These are phyloP conservation scores for Xenosphaeropsis pyriputrescens DNA, from an alignment of 2,329 filamentous ascomycete species.

Conservation along the genomic window DNA sequence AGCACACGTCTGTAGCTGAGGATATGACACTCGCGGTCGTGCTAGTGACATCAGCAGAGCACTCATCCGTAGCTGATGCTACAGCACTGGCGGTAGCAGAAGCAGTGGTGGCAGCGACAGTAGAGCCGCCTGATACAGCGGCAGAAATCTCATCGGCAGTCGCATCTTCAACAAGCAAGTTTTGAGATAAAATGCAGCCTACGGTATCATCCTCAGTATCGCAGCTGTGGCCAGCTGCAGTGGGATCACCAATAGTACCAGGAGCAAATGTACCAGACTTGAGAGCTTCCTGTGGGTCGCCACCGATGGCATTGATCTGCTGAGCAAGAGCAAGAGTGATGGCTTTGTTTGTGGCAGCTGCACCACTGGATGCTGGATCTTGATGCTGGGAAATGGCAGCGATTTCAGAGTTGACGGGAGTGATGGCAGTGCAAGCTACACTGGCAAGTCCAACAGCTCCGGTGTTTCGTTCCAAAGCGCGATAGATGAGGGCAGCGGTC, in stretches of 20 bases:
- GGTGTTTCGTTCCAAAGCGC: conserved; percentile 45
- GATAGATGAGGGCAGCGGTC: conserved; percentile 36
- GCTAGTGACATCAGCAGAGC: too few species aligned
- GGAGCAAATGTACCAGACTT: conserved; percentile 46
- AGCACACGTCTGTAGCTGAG: not conserved
- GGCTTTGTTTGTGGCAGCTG: conserved; percentile 41
- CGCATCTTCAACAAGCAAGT: conserved; percentile 37
- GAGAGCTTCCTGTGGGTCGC: conserved; percentile 45
- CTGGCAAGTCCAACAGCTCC: conserved; percentile 39
- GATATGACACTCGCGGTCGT: not conserved
- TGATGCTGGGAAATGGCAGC: conserved; percentile 49
- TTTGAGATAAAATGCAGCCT: conserved; percentile 39
- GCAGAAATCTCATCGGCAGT: conserved; percentile 33
- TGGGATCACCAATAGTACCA: conserved; percentile 33
- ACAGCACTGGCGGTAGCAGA: conserved; percentile 1
- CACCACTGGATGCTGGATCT: conserved; percentile 45
- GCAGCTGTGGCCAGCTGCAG: conserved; percentile 33
- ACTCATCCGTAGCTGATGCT: conserved; percentile 1
- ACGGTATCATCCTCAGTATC: conserved; percentile 28
- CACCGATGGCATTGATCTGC: conserved; percentile 45
- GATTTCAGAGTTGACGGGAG: conserved; percentile 50
- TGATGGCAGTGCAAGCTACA: conserved; percentile 37
- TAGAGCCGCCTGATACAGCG: conserved; percentile 24
- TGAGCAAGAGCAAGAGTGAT: conserved; percentile 42
- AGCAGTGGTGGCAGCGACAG: conserved; percentile 7